Evolutionary conservation across 1,284 basidiomycete genomes (phyloP), one percentile per base, ranked within the genome.

Genomic region (Fomes fomentarius): DNA sequence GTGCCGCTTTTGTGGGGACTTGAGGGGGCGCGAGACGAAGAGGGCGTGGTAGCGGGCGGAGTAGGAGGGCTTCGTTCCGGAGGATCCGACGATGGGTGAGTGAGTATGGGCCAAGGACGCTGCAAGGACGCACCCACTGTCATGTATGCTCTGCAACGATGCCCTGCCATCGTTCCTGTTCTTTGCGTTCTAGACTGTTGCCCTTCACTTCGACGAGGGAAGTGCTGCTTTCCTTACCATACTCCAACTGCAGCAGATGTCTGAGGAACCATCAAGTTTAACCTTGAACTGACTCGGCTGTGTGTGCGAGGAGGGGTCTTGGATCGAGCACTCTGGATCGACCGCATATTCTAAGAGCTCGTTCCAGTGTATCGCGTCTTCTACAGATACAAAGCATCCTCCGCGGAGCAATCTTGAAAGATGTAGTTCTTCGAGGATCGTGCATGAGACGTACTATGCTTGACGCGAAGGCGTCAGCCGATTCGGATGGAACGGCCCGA

Each of bases 21-120:
- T 74, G 47, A 91, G 80, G 66, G 90, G 89, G 68, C 91, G 88
- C 0, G 88, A 90, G 4, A 83, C 86, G 51, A 91, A 76, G 6
- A 91, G 78, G 24, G 80, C 81, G 65, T 91, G 88, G 57, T 79
- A 83, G 28, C 47, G 61, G 26, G 51, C 51, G 9, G 46, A 40
- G 25, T 54, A 47, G 9, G 26, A 49, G 22, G 25, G 35, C 19
- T 25, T 17, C 8, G 28, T 30, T 6, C 28, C 12, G 28, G 28
- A 30, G 28, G 12, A 30, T n/a, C n/a, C n/a, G n/a, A n/a, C 7
- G 10, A 7, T 17, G 24, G 2, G 24, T 30, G 17, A 10, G 21
- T 37, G 25, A 12, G 34, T 3, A 25, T 22, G 25, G n/a, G 11
- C 12, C 33, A 19, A 24, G 19, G 25, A 42, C 14, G 22, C 21